Evolutionary conservation across 2,329 filamentous ascomycete genomes (phyloP), one percentile per base, ranked within the genome.

Genomic region (Aspergillus sergii): DNA sequence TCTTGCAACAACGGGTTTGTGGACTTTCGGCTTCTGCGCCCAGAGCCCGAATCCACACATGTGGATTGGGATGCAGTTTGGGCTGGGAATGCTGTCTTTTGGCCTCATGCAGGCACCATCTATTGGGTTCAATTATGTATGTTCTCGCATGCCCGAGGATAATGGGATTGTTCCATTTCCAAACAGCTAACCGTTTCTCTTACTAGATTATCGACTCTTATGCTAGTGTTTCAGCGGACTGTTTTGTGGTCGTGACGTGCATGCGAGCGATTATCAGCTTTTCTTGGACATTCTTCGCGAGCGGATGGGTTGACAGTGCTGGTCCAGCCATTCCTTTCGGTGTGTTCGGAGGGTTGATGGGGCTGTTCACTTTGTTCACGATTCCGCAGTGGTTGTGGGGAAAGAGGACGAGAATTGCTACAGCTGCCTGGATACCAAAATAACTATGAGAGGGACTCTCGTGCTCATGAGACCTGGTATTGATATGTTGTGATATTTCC

Each of bases 261-360:
- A 71, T 82, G 19, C 77, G 84, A 3, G 78, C 82, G 12, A 71
- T 85, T 6, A 79, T 87, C 10, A 77, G 80, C 0, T 86, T 86
- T 66, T 79, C 82, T 0, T 87, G 84, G 83, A 84, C 82, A 0
- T 85, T 85, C 60, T 86, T 86, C 51, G 80, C 83, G 0, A 78
- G 78, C 3, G 73, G 79, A 4, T 87, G 84, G 84, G 76, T 84
- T 0, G 67, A 73, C 1, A 55, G 73, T 0, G 71, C 69, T 0
- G 85, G 85, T 0, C 67, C 79, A 1, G 79, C 84, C 0, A 73
- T 83, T 58, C 80, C 83, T 0, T 86, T 86, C 70, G 84, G 84
- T 0, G 79, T 86, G 3, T 85, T 86, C 64, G 82, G 80, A 0
- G 81, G 82, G 72, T 68, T 86, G 2, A 81, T 86, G 81, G 83